These are phyloP conservation scores for Zygosaccharomyces pseudobailii DNA, from an alignment of 1,139 yeast species.

Conservation along the genomic window DNA sequence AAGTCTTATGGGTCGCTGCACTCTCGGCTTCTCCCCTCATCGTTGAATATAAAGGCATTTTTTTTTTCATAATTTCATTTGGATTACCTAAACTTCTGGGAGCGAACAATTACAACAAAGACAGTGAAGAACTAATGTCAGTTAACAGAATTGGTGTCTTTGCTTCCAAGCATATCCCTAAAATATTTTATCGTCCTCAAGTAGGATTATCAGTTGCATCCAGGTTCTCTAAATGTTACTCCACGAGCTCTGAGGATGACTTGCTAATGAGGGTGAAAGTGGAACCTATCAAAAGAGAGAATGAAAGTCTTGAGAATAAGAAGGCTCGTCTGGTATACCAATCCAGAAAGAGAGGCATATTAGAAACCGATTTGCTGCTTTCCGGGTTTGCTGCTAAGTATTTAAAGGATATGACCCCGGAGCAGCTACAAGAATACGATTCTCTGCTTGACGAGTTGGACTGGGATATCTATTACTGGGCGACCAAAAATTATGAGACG, in stretches of 20 bases:
- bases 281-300: slow-evolving; percentile 67
- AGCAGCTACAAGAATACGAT: slow-evolving; percentile 82
- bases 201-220: background rate
- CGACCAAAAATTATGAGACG: slow-evolving; percentile 71
- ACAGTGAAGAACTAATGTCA: background rate
- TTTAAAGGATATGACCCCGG: slow-evolving; percentile 53
- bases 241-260: slow-evolving; percentile 16
- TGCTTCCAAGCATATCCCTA: background rate
- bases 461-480: slow-evolving; percentile 99
- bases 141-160: background rate
- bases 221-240: background rate
- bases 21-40: background rate
- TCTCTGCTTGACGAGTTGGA: slow-evolving; percentile 83
- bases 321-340: slow-evolving; percentile 87
- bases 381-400: slow-evolving; percentile 80
- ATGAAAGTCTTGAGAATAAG: slow-evolving; percentile 71
- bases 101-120: background rate
- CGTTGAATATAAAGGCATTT: background rate
- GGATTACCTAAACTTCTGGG: background rate
- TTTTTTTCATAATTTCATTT: background rate
- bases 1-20: background rate
- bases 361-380: slow-evolving; percentile 84
- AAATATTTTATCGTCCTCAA: background rate
- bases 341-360: slow-evolving; percentile 89
- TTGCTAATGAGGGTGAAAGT: slow-evolving; percentile 45